Evolutionary conservation across 345 rosid species (phyloP), one percentile per base, ranked within the genome.

Genomic region (Camelina hispida): DNA sequence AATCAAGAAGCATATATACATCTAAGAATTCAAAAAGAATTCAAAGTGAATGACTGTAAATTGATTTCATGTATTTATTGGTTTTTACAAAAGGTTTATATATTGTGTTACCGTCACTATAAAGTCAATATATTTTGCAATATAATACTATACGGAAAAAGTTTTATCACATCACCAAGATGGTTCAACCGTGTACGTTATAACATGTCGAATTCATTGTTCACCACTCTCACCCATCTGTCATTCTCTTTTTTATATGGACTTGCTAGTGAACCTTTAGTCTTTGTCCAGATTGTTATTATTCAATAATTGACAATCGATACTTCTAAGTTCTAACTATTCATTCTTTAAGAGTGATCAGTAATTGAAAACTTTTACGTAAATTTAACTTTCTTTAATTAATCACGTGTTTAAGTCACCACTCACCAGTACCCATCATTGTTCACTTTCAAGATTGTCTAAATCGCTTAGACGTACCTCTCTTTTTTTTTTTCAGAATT

Each of bases 221-320:
- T 58, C 66, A 59, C 55, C 42, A 52, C n/a, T 60, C 63, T 52
- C 56, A 61, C 32, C 42, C 28, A 68, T 60, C 25, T 66, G 78
- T 68, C 69, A 34, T 51, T 40, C 69, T 68, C 73, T 42, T 62
- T 60, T 18, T 1, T 4, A 28, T 34, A 22, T 12, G 25, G 35
- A 50, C 28, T 68, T 76, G 56, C 40, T 75, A 52, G 37, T 42
- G 74, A 68, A 68, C 34, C 62, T 69, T 55, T 76, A 76, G 75
- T 61, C 30, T 30, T 68, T 75, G 63, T 68, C 56, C 56, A 50
- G 55, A 40, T 52, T 59, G 40, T 34, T 28, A 28, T 48, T 48
- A 7, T 69, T 62, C 64, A 76, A 53, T 69, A 42, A 53, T 69
- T 69, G 69, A 32, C 48, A 43, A 51, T 68, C 64, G 9, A 30